These are phyloP conservation scores for Croton setiger DNA, from an alignment of 441 rosid genomes.

Conservation along the genomic window DNA sequence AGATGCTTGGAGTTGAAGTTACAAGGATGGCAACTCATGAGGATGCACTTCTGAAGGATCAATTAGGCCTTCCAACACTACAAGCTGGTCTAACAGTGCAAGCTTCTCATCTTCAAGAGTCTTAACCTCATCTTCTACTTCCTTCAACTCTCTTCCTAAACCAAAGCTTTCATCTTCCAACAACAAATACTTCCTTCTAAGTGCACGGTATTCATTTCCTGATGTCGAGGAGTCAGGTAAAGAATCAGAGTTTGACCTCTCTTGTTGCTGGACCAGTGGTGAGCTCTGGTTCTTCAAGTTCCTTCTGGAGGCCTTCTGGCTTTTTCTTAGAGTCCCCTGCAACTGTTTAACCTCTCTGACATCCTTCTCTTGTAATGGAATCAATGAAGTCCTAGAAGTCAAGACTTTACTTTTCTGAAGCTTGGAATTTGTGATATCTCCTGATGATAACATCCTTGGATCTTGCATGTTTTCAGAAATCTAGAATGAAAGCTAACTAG, in stretches of 20 bases:
- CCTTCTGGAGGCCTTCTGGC: constrained; percentile 42
- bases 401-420: constrained; percentile 46
- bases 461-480: constrained; percentile 45
- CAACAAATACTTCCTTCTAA: constrained; percentile 69
- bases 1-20: no score
- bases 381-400: constrained; percentile 32
- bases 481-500: background rate
- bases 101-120: constrained; percentile 76
- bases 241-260: constrained; percentile 68
- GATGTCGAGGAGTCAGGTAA: constrained; percentile 56
- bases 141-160: constrained; percentile 61
- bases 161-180: constrained; percentile 76
- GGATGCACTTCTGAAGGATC: constrained; percentile 56
- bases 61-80: constrained; percentile 87
- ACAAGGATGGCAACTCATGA: constrained; percentile 19
- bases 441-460: constrained; percentile 39
- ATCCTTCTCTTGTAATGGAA: constrained; percentile 36
- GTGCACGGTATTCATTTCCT: constrained; percentile 61
- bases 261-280: constrained; percentile 49
- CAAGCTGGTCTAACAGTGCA: constrained; percentile 78
- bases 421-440: constrained; percentile 39
- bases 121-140: constrained; percentile 59
- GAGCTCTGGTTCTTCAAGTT: constrained; percentile 40
- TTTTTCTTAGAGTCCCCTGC: constrained; percentile 28
- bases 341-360: constrained; percentile 28